phyloP scores from a whole-genome alignment of 176 grass and related monocot genomes.

The Triticum turgidum region DNA sequence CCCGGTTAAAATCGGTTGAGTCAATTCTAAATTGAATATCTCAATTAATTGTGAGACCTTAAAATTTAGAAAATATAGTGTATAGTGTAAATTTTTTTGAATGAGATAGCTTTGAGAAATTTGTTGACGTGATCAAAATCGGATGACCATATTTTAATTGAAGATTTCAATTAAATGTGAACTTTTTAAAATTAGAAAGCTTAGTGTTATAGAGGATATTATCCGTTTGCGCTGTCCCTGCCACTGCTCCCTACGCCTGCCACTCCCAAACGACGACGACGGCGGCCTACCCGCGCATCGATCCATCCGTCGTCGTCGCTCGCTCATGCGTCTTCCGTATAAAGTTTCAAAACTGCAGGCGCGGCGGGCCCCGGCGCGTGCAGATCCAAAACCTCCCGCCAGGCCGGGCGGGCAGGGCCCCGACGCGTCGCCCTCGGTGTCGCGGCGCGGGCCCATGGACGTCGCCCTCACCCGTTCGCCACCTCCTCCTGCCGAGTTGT shows the following conservation, averaged over 20 bases:
- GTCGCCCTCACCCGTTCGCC: constrained; percentile 25
- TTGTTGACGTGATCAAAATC: too few relatives aligned
- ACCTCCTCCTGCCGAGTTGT: constrained; percentile 50
- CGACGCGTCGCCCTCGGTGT: constrained; percentile 34
- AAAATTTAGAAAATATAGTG: too few relatives aligned
- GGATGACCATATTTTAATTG: too few relatives aligned
- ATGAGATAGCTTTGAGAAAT: too few relatives aligned
- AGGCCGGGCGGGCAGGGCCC: neutral
- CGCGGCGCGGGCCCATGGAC: neutral
- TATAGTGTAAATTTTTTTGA: too few relatives aligned
- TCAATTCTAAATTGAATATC: too few relatives aligned
- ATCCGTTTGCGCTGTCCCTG: constrained; percentile 15
- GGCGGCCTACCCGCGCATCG: neutral
- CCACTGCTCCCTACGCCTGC: constrained; percentile 3
- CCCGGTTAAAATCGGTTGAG: too few relatives aligned
- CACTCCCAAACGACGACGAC: neutral
- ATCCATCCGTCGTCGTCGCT: neutral
- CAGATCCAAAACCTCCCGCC: constrained; percentile 1
- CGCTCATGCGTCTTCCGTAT: neutral
- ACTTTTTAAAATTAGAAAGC: too few relatives aligned
- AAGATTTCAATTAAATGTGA: too few relatives aligned
- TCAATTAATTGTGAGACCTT: too few relatives aligned
- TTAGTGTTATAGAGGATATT: neutral
- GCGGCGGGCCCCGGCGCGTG: neutral
- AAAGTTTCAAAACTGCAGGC: neutral